A percentile compares a stretch with the other conserved stretches of the same genome.
phyloP scores from a whole-genome alignment of 129 eudicot genomes.

The Tagetes patula region DNA sequence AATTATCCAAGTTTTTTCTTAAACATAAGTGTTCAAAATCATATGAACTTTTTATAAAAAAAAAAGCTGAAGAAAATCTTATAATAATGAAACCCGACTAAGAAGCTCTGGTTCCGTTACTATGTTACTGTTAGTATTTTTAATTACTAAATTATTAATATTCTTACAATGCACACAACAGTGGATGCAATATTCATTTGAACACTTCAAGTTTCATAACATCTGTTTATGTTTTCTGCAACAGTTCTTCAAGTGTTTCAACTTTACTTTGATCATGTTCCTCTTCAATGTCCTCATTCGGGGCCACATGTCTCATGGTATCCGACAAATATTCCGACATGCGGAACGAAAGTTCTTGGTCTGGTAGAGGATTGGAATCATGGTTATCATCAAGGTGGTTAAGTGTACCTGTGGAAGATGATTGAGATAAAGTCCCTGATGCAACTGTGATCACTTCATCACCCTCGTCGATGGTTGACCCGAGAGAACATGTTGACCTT shows the following conservation, averaged over 20 bases:
- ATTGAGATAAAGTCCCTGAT: slow-evolving; percentile 76
- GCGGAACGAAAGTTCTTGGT: slow-evolving; percentile 51
- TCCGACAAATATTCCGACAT: slow-evolving; percentile 46
- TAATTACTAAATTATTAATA: not conserved
- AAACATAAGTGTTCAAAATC: no score
- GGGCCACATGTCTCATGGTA: slow-evolving; percentile 32
- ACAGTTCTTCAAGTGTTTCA: slow-evolving; percentile 57
- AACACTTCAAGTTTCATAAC: slow-evolving; percentile 14
- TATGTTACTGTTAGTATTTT: not conserved
- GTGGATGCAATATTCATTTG: slow-evolving; percentile 7
- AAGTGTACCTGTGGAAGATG: slow-evolving; percentile 68
- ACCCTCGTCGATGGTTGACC: slow-evolving; percentile 71
- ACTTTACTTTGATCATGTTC: slow-evolving; percentile 34
- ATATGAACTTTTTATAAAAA: no score
- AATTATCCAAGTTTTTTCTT: no score
- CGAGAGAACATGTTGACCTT: slow-evolving; percentile 86
- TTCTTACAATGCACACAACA: not conserved
- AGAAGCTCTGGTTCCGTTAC: no score
- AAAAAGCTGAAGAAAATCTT: no score
- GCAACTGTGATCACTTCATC: slow-evolving; percentile 80
- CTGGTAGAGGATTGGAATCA: slow-evolving; percentile 26
- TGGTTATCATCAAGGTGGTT: slow-evolving; percentile 37
- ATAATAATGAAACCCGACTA: no score
- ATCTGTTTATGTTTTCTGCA: slow-evolving; percentile 51
- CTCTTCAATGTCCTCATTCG: slow-evolving; percentile 34